Percentiles rank a stretch among this genome's conserved stretches.
phyloP scores from a whole-genome alignment of 2,329 filamentous ascomycete genomes.

The Ceratocystis ficicola region DNA sequence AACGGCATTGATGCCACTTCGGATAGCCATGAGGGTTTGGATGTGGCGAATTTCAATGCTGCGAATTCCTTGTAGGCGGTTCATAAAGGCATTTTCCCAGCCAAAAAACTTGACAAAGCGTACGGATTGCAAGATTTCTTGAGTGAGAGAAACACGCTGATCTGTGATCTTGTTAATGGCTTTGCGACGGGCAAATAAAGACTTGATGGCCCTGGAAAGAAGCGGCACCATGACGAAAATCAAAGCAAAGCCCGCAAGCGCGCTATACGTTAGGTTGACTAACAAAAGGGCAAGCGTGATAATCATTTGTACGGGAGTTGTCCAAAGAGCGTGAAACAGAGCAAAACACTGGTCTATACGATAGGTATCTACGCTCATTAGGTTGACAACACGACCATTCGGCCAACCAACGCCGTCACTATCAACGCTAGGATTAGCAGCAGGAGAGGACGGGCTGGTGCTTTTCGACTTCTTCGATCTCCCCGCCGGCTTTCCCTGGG shows the following conservation, averaged over 20 bases:
- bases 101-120: slow-evolving; percentile 95
- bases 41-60: slow-evolving; percentile 69
- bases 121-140: slow-evolving; percentile 83
- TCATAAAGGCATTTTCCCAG: slow-evolving; percentile 81
- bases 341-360: slow-evolving; percentile 79
- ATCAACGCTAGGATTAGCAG: slow-evolving; percentile 30
- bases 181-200: slow-evolving; percentile 61
- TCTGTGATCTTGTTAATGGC: slow-evolving; percentile 90
- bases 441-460: background rate
- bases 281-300: slow-evolving; percentile 69
- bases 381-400: slow-evolving; percentile 79
- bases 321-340: slow-evolving; percentile 87
- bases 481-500: slow-evolving; percentile 35
- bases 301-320: slow-evolving; percentile 63
- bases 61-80: slow-evolving; percentile 61
- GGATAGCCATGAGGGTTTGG: slow-evolving; percentile 67
- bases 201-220: slow-evolving; percentile 64
- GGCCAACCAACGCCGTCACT: slow-evolving; percentile 74
- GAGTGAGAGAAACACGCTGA: slow-evolving; percentile 77
- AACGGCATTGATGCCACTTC: slow-evolving; percentile 73
- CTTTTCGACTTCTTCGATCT: slow-evolving; percentile 34
- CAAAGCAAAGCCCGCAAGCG: slow-evolving; percentile 74
- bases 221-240: slow-evolving; percentile 67
- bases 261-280: slow-evolving; percentile 81
- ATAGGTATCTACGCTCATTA: slow-evolving; percentile 94